These are phyloP conservation scores for Elaphomyces granulatus DNA, from an alignment of 495 filamentous ascomycete species.

Conservation along the genomic window DNA sequence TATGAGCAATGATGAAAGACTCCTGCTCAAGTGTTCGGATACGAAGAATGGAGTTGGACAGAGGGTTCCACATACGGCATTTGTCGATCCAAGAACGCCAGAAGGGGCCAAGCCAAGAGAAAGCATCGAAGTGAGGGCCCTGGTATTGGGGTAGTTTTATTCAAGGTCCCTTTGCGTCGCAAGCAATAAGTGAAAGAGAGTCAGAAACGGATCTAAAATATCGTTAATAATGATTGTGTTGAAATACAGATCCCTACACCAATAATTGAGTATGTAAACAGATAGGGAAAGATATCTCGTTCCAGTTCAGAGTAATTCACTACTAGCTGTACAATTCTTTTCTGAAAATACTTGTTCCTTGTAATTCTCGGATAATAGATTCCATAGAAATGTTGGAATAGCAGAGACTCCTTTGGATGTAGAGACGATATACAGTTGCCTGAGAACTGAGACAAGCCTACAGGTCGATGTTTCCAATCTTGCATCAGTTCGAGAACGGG, in stretches of 20 bases:
- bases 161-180: background rate
- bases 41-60: conserved; percentile 45
- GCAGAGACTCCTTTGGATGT: too few relatives aligned
- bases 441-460: too few relatives aligned
- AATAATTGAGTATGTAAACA: too few relatives aligned
- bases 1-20: conserved; percentile 56
- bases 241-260: too few relatives aligned
- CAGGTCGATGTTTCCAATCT: too few relatives aligned
- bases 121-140: conserved; percentile 76
- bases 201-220: background rate
- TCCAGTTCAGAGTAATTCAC: background rate
- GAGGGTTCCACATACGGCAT: conserved; percentile 68
- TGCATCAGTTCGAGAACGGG: too few relatives aligned
- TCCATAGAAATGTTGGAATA: too few relatives aligned
- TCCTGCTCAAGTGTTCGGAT: conserved; percentile 78
- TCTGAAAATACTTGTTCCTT: too few relatives aligned
- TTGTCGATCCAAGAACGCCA: conserved; percentile 54
- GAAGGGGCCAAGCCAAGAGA: conserved; percentile 47
- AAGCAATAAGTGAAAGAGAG: too few relatives aligned
- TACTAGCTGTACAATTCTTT: too few relatives aligned
- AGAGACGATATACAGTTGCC: too few relatives aligned
- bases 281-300: background rate
- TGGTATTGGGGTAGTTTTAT: conserved; percentile 51
- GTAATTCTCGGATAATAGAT: too few relatives aligned
- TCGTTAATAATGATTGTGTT: background rate